phyloP scores from a whole-genome alignment of 2,329 filamentous ascomycete genomes.

The Blumeria graminis region DNA sequence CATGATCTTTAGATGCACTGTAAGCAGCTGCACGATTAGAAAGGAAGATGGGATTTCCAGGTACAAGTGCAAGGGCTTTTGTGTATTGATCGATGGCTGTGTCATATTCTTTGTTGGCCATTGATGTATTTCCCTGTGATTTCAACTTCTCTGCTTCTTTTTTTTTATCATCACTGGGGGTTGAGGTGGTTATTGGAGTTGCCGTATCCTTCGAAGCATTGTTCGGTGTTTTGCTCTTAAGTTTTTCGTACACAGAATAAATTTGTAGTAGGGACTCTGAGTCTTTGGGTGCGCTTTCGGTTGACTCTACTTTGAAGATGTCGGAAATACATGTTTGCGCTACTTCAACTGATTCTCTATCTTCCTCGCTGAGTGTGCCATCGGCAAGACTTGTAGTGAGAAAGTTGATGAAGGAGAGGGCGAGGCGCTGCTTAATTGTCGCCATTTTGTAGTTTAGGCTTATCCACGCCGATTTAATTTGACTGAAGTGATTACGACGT shows the following conservation, averaged over 20 bases:
- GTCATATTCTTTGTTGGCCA: conserved; percentile 80
- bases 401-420: conserved; percentile 93
- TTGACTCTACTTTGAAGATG: conserved; percentile 82
- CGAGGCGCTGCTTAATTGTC: conserved; percentile 47
- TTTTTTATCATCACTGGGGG: conserved; percentile 28
- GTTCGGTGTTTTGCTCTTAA: conserved; percentile 20
- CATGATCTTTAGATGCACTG: conserved; percentile 63
- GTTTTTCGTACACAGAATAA: conserved; percentile 88
- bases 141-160: conserved; percentile 75
- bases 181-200: conserved; percentile 6
- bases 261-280: conserved; percentile 73
- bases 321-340: conserved; percentile 87
- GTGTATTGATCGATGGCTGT: conserved; percentile 70
- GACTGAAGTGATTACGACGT: no score
- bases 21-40: conserved; percentile 92
- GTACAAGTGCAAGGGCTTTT: conserved; percentile 56
- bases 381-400: conserved; percentile 63
- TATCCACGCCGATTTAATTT: no score
- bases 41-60: conserved; percentile 83
- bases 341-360: conserved; percentile 82
- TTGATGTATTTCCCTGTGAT: conserved; percentile 75
- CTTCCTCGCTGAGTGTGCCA: conserved; percentile 68
- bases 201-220: conserved; percentile 12
- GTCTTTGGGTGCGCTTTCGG: conserved; percentile 55
- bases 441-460: conserved; percentile 7